phyloP scores from a whole-genome alignment of 768 basidiomycete genomes.

The Serendipita sp. region DNA sequence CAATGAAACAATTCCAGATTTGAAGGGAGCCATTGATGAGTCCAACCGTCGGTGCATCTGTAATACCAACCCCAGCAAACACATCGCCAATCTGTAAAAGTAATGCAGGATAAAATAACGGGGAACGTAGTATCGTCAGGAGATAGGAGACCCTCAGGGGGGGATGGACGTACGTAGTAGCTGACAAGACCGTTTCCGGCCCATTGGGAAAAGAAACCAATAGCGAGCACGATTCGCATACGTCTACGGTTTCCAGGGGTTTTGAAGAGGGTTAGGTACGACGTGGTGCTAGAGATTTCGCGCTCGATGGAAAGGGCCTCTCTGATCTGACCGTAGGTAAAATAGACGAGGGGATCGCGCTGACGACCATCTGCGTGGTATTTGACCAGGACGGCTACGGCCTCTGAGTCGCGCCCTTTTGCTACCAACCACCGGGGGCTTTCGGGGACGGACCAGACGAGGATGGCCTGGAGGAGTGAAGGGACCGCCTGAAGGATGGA shows the following conservation, averaged over 20 bases:
- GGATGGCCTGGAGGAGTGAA: constrained; percentile 34
- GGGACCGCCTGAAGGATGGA: constrained; percentile 42
- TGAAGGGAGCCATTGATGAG: constrained; percentile 38
- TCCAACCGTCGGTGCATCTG: constrained; percentile 34
- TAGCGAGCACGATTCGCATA: constrained; percentile 21
- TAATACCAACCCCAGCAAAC: constrained; percentile 35
- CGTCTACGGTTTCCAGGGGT: constrained; percentile 18
- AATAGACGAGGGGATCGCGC: not conserved
- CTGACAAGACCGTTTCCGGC: not conserved
- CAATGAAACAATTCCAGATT: constrained; percentile 41
- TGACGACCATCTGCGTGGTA: constrained; percentile 41
- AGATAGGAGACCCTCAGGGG: constrained; percentile 14
- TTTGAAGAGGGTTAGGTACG: constrained; percentile 15
- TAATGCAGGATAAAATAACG: constrained; percentile 23
- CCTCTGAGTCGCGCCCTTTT: constrained; percentile 35
- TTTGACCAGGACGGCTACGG: constrained; percentile 32
- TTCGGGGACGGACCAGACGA: constrained; percentile 45
- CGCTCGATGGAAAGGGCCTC: constrained; percentile 17
- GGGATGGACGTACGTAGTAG: not conserved
- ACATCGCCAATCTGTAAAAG: constrained; percentile 47
- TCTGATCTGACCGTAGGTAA: constrained; percentile 16
- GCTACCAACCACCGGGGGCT: constrained; percentile 51
- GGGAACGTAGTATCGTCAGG: constrained; percentile 26
- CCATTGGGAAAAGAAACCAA: constrained; percentile 9
- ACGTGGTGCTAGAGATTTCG: constrained; percentile 15